Evolutionary conservation across 306 rosid genomes (phyloP).

Genomic region (Mucuna pruriens): DNA sequence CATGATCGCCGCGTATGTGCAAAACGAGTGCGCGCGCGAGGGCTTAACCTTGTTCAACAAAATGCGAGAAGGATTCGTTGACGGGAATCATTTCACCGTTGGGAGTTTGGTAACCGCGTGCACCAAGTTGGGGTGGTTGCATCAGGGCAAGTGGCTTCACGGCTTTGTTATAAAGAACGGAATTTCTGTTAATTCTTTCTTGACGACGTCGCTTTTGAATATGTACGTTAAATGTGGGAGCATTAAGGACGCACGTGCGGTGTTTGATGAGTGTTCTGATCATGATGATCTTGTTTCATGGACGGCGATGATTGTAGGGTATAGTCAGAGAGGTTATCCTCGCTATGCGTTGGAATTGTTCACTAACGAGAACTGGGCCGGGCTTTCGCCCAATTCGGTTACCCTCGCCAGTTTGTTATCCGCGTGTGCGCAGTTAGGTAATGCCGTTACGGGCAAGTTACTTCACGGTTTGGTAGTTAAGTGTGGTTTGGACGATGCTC

Average conservation of each 20-base stretch:
- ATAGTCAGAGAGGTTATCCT: slow-evolving; percentile 63
- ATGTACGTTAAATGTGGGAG: slow-evolving; percentile 77
- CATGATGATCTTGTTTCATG: slow-evolving; percentile 66
- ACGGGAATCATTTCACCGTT: slow-evolving; percentile 61
- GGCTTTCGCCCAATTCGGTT: slow-evolving; percentile 62
- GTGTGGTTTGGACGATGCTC: slow-evolving; percentile 53
- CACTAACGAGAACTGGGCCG: slow-evolving; percentile 43
- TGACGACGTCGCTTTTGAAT: slow-evolving; percentile 62
- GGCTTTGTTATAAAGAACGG: slow-evolving; percentile 65
- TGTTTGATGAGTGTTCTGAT: slow-evolving; percentile 55
- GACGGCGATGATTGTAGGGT: slow-evolving; percentile 89
- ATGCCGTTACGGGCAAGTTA: slow-evolving; percentile 52
- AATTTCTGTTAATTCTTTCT: slow-evolving; percentile 41
- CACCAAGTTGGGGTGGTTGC: slow-evolving; percentile 57
- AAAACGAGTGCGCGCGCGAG: slow-evolving; percentile 64
- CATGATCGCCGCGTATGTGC: slow-evolving; percentile 77
- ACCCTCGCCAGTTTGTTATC: slow-evolving; percentile 75
- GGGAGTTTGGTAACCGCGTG: slow-evolving; percentile 67
- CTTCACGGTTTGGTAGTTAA: slow-evolving; percentile 63
- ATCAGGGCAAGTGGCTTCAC: slow-evolving; percentile 84
- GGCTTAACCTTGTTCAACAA: slow-evolving; percentile 61
- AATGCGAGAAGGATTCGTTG: slow-evolving; percentile 68
- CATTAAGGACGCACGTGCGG: slow-evolving; percentile 60
- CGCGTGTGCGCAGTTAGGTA: slow-evolving; percentile 61
- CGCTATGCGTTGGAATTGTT: slow-evolving; percentile 60